phyloP scores from a whole-genome alignment of 2,329 filamentous ascomycete species.

The Diaporthe sp. region DNA sequence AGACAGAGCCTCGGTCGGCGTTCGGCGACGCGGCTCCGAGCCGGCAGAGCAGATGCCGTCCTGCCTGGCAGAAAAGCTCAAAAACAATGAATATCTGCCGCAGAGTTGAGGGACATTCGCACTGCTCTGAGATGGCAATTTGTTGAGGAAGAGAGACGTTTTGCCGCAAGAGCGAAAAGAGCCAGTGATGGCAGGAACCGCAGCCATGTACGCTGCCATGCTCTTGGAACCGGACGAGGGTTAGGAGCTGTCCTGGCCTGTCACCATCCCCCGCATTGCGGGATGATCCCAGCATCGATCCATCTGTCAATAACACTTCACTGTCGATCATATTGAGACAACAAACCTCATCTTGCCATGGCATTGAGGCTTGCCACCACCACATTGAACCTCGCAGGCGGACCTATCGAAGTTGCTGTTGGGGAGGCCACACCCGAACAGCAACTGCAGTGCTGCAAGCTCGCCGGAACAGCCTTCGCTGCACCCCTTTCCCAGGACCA shows the following conservation, averaged over 20 bases:
- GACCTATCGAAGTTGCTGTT: not conserved
- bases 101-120: not conserved
- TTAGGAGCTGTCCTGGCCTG: not conserved
- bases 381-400: constrained; percentile 4
- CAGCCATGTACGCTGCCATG: not conserved
- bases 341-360: not conserved
- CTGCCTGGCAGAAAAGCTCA: not conserved
- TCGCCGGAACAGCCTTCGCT: constrained; percentile 20
- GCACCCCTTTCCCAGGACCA: constrained; percentile 17
- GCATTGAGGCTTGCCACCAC: not conserved
- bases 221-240: not conserved
- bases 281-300: constrained; percentile 23
- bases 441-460: constrained; percentile 7
- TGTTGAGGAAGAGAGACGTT: not conserved
- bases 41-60: not conserved
- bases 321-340: not conserved
- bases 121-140: not conserved
- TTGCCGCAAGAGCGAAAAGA: not conserved
- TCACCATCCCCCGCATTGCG: not conserved
- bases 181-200: not conserved
- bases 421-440: not conserved
- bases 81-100: too few relatives aligned
- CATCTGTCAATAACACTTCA: not conserved
- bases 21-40: not conserved
- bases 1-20: not conserved